phyloP scores from a whole-genome alignment of 441 rosid genomes.

The Corymbia calophylla region DNA sequence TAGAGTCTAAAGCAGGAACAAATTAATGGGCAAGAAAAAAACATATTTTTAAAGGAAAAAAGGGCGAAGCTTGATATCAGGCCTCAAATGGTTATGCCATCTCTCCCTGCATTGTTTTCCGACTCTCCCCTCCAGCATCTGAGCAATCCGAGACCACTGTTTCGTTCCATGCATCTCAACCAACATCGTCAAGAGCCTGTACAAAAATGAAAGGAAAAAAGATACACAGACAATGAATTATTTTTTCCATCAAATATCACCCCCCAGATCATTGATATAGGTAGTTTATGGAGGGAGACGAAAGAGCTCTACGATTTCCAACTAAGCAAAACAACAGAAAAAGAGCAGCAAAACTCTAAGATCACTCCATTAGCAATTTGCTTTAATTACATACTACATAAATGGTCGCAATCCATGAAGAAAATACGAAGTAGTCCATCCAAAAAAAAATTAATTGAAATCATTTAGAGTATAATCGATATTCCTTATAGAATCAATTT shows the following conservation, averaged over 20 bases:
- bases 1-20: too few species aligned
- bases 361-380: neutral
- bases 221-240: neutral
- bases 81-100: too few species aligned
- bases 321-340: neutral
- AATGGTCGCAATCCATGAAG: too few species aligned
- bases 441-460: neutral
- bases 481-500: neutral
- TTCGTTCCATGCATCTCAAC: too few species aligned
- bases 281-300: neutral
- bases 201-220: too few species aligned
- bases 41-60: neutral
- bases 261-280: neutral
- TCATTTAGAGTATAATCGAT: neutral
- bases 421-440: too few species aligned
- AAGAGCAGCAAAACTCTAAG: neutral
- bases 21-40: too few species aligned
- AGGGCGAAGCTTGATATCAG: neutral
- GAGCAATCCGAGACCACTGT: too few species aligned
- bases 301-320: neutral
- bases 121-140: too few species aligned
- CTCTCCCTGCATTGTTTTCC: too few species aligned
- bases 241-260: neutral
- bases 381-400: neutral
- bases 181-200: too few species aligned